Evolutionary conservation across 2,329 filamentous ascomycete genomes (phyloP).

Genomic region (Esteya vermicola): DNA sequence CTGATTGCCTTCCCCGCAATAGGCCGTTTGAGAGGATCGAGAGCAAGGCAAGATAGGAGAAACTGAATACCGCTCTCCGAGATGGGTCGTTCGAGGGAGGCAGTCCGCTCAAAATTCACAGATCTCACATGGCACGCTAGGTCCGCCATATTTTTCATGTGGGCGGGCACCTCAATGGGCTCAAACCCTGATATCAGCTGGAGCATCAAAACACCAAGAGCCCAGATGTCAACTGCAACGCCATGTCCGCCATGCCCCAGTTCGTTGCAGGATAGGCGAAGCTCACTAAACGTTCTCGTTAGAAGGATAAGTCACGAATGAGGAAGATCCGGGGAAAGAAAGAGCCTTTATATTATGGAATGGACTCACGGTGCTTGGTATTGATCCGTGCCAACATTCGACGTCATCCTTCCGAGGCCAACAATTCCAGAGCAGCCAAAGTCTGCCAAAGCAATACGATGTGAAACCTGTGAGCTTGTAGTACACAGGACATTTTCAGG

Average conservation of each 20-base stretch:
- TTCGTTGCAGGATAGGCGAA: slow-evolving; percentile 13
- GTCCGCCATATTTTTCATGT: slow-evolving; percentile 6
- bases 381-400: slow-evolving; percentile 27
- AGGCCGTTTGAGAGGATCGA: slow-evolving; percentile 3
- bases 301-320: slow-evolving; percentile 3
- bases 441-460: slow-evolving; percentile 35
- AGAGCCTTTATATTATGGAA: no score
- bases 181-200: slow-evolving; percentile 15
- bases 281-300: slow-evolving; percentile 21
- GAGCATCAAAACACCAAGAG: slow-evolving; percentile 31
- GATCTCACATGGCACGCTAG: slow-evolving; percentile 5
- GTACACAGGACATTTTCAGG: slow-evolving; percentile 38
- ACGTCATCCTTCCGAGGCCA: slow-evolving; percentile 26
- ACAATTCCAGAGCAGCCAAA: slow-evolving; percentile 34
- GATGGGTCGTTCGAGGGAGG: slow-evolving; percentile 1
- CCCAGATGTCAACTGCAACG: slow-evolving; percentile 35
- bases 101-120: slow-evolving; percentile 2
- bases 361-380: slow-evolving; percentile 38
- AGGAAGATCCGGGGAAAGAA: no score
- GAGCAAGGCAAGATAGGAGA: slow-evolving; percentile 7
- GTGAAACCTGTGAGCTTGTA: slow-evolving; percentile 25
- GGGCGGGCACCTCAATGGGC: slow-evolving; percentile 9
- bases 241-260: slow-evolving; percentile 19
- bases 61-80: slow-evolving; percentile 7
- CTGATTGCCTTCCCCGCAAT: slow-evolving; percentile 3